Evolutionary conservation across 306 rosid species (phyloP).

Genomic region (Leucaena leucocephala): DNA sequence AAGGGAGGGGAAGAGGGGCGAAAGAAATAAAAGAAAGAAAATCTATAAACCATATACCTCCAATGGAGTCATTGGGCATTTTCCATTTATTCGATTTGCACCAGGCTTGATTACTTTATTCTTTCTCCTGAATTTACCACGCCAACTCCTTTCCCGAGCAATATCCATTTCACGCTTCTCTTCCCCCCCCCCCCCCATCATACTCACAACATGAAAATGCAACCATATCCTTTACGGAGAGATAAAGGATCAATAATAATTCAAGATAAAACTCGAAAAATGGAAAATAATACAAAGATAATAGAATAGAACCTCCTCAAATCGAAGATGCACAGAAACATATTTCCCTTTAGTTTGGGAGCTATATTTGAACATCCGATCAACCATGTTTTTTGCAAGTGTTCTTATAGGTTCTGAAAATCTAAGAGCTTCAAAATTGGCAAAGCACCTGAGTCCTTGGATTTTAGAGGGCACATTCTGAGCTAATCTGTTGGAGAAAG

Average conservation of each 20-base stretch:
- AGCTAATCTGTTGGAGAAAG: conserved; percentile 96
- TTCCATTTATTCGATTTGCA: conserved; percentile 89
- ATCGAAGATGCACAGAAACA: conserved; percentile 95
- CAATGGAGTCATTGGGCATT: conserved; percentile 92
- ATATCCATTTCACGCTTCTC: conserved; percentile 95
- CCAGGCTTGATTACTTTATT: conserved; percentile 91
- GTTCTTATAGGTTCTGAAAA: conserved; percentile 79
- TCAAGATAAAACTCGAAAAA: conserved; percentile 29
- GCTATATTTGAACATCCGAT: conserved; percentile 79
- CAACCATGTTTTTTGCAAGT: conserved; percentile 88
- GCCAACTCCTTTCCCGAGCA: conserved; percentile 98
- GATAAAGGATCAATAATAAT: conserved; percentile 35
- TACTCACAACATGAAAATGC: conserved; percentile 98
- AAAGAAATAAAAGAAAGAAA: conserved; percentile 9
- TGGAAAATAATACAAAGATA: conserved; percentile 21
- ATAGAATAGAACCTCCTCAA: conserved; percentile 77
- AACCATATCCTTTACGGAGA: conserved; percentile 81
- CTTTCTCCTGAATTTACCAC: conserved; percentile 92
- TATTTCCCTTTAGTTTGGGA: conserved; percentile 83
- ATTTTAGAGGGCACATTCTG: conserved; percentile 74
- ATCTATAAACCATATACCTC: conserved; percentile 57
- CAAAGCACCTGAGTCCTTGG: conserved; percentile 81
- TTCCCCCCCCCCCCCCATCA: conserved; percentile 90
- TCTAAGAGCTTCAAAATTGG: conserved; percentile 86
- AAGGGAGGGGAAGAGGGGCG: neutral